Conservation (phyloP, 2,329 filamentous ascomycete species). For the Tolypocladium ovalisporum region DNA sequence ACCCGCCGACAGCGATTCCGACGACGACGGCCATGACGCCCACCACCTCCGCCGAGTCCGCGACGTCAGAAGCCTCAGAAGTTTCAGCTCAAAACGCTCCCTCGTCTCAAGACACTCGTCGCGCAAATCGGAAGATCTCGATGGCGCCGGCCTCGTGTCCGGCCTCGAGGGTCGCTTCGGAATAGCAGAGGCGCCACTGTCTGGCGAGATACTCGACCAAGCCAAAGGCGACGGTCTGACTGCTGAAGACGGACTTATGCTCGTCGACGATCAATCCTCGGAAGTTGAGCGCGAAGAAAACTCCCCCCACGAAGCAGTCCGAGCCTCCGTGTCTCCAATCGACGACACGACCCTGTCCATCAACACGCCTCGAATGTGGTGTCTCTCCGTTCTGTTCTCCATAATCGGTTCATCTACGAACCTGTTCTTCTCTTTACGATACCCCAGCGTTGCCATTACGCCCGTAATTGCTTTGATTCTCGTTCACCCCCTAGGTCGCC, state of each 20-base stretch:
- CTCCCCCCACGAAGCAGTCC: conserved; percentile 68
- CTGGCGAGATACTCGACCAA: conserved; percentile 33
- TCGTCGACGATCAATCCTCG: conserved; percentile 26
- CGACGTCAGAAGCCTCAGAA: conserved; percentile 16
- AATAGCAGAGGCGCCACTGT: conserved; percentile 34
- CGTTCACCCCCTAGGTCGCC: conserved; percentile 69
- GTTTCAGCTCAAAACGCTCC: conserved; percentile 21
- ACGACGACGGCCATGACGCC: conserved; percentile 15
- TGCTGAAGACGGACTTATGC: conserved; percentile 22
- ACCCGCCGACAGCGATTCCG: conserved; percentile 22
- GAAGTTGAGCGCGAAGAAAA: conserved; percentile 48
- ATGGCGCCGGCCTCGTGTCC: conserved; percentile 37
- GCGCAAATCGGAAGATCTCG: conserved; percentile 36
- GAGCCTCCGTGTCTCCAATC: conserved; percentile 65
- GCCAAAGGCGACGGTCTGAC: conserved; percentile 26
- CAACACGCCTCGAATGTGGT: conserved; percentile 83
- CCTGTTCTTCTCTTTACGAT: conserved; percentile 80
- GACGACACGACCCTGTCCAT: conserved; percentile 73
- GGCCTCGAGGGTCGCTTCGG: conserved; percentile 44
- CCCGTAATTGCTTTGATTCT: conserved; percentile 79
- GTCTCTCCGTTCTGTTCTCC: conserved; percentile 67
- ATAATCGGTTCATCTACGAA: conserved; percentile 75
- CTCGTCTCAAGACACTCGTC: conserved; percentile 18
- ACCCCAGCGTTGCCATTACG: conserved; percentile 82
- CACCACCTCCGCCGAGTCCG: conserved; percentile 22